A percentile compares a stretch with the other conserved stretches of the same genome.
phyloP scores from a whole-genome alignment of 2,329 filamentous ascomycete genomes.

The Aspergillus bombycis region DNA sequence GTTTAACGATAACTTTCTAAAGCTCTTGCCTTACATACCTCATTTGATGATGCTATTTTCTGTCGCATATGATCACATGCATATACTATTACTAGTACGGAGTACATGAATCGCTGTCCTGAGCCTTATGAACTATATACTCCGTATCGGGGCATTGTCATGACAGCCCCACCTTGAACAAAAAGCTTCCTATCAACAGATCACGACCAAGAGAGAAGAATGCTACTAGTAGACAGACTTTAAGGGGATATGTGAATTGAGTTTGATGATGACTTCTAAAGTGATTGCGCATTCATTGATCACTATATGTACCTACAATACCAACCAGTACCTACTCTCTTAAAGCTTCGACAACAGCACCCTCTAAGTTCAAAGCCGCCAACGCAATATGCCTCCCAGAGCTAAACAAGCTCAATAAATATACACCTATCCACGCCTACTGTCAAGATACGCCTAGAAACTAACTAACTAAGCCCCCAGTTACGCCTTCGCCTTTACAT shows the following conservation, averaged over 20 bases:
- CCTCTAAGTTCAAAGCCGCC: background rate
- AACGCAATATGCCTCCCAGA: background rate
- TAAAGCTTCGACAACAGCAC: background rate
- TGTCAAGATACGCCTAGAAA: background rate
- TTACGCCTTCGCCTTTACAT: conserved; percentile 38
- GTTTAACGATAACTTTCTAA: background rate
- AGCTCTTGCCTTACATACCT: background rate
- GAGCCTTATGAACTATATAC: background rate
- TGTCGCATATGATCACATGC: background rate
- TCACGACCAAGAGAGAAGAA: no score
- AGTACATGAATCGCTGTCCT: background rate
- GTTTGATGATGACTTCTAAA: background rate
- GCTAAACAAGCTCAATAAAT: background rate
- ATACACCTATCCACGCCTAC: background rate
- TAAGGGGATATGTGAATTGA: background rate
- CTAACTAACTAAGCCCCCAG: background rate
- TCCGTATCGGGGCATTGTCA: background rate
- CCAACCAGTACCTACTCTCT: background rate
- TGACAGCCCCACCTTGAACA: background rate
- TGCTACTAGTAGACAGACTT: background rate
- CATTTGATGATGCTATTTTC: background rate
- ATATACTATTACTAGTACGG: background rate
- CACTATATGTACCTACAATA: background rate
- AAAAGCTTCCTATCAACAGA: background rate
- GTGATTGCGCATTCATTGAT: background rate